Base-by-base conservation (phyloP, 2,329 filamentous ascomycete genomes). In the Sclerotinia minor region DNA sequence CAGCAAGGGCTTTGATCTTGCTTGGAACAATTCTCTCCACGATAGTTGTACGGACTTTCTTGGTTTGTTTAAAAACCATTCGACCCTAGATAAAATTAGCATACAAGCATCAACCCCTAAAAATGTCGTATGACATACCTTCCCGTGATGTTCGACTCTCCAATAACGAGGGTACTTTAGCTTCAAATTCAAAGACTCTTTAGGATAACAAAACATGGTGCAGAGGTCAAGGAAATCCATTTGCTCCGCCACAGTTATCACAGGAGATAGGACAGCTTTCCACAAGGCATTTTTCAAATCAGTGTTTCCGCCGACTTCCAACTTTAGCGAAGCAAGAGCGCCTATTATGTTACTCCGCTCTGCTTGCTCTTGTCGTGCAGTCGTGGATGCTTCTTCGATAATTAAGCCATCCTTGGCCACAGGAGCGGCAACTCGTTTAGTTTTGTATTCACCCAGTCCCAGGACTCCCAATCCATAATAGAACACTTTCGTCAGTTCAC, bases 391-490 rank as follows among this genome's bases (percentile, higher is more conserved):
- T 69, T 81, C 80, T 49, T 79, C 78, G 60, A 86, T 79, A 52
- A 84, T 81, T 50, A 85, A 45, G 47, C 71, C 57, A 67, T 73
- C 72, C n/a, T 58, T 59, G 3, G 70, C 69, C 2, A 67, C 41
- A 66, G 67, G 49, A 15, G 65, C 67, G 26, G 64, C n/a, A 53
- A 63, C 65, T 60, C 78, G 74, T 61, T 76, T 44, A 24, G 58
- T 55, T 57, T 73, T 75, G 68, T 83, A 80, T 71, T 90, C 87
- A 47, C 87, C 88, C 74, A 89, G 85, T 2, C 88, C 88, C 68
- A 90, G 83, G 32, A 83, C 82, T 5, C 87, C 88, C 52, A 91
- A 79, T 5, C 87, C 88, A 29, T 81, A 79, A 54, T 83, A 84
- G 69, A 90, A 83, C 9, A 83, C 80, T 70, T 86, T 83, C 72